These are phyloP conservation scores for Elymus sibiricus DNA, from an alignment of 176 grass and related monocot species.

Conservation along the genomic window DNA sequence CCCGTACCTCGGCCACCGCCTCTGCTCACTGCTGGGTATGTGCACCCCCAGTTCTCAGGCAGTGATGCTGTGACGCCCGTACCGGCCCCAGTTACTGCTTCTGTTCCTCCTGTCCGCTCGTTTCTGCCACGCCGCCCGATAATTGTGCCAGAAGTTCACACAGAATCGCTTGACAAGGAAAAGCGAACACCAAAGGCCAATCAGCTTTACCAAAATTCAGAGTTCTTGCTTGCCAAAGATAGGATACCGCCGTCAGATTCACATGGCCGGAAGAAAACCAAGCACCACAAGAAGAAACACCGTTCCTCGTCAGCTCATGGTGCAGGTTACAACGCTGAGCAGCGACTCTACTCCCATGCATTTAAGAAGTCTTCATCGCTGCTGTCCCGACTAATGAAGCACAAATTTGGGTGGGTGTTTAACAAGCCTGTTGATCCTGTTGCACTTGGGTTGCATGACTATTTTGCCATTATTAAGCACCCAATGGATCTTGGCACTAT, in stretches of 20 bases:
- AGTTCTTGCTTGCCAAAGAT: constrained; percentile 90
- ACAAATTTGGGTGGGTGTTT: constrained; percentile 90
- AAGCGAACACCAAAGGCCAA: constrained; percentile 85
- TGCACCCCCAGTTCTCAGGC: constrained; percentile 50
- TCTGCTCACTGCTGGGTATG: constrained; percentile 31
- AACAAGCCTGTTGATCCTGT: constrained; percentile 79
- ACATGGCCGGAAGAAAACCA: constrained; percentile 61
- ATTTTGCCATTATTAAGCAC: constrained; percentile 69
- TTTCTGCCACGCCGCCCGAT: constrained; percentile 26
- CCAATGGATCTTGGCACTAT: constrained; percentile 97
- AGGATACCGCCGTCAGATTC: constrained; percentile 57
- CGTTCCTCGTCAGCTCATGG: constrained; percentile 29
- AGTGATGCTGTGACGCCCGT: constrained; percentile 34
- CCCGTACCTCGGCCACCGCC: constrained; percentile 1
- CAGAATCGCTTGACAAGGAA: constrained; percentile 75
- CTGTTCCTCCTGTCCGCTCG: constrained; percentile 3
- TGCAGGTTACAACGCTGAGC: constrained; percentile 28
- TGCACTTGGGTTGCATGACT: constrained; percentile 80
- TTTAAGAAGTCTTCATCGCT: constrained; percentile 74
- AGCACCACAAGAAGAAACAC: constrained; percentile 61
- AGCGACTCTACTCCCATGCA: constrained; percentile 52
- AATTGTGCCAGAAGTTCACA: constrained; percentile 47
- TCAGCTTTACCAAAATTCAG: constrained; percentile 67
- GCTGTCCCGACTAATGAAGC: constrained; percentile 79
- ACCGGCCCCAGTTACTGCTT: background rate